Base-by-base conservation (phyloP, 1,139 yeast species). In the Candida neerlandica region DNA sequence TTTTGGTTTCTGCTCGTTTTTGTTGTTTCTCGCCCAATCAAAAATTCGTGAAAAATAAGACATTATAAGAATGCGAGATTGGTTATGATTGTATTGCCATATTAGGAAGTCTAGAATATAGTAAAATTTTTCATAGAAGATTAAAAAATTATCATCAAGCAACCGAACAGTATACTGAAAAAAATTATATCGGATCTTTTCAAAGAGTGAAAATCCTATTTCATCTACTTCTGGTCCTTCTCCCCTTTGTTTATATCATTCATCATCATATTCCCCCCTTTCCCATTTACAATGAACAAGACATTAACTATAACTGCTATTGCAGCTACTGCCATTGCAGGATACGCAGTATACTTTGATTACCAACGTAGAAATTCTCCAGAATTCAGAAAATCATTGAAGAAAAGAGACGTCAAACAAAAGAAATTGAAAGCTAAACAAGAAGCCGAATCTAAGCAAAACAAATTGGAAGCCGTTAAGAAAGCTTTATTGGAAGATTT, bases 261-360 rank as follows among this genome's bases (percentile, higher is more conserved):
- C 27, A 5, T 5, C 19, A 33, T 5, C 37, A 33, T 30, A 7
- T 5, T n/a, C 34, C 19, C 14, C 37, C 14, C 35, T 5, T 16
- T 4, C 37, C 14, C 37, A 33, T 33, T 14, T 21, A 35, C 41
- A 26, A 75, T 74, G 79, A 69, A 69, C 59, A 74, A 63, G 58
- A 62, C 71, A n/a, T 68, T 81, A 35, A 64, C 82, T 39, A 66
- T 83, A 51, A 74, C 84, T 33, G 74, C 82, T 41, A 72, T 84
- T 41, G 80, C 79, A 35, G 77, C 84, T 37, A 78, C 86, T 45
- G 80, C 84, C 19, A 57, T 73, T 51, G 74, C 85, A 47, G 92
- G 91, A 15, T 94, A 94, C 70, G 90, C 95, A 51, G 75, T 84
- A 43, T 94, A 89, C 75, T 94, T 94, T 64, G 99, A 94, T 72